These are phyloP conservation scores for Epicoccum sorghinum DNA, from an alignment of 2,329 filamentous ascomycete species.

Conservation along the genomic window DNA sequence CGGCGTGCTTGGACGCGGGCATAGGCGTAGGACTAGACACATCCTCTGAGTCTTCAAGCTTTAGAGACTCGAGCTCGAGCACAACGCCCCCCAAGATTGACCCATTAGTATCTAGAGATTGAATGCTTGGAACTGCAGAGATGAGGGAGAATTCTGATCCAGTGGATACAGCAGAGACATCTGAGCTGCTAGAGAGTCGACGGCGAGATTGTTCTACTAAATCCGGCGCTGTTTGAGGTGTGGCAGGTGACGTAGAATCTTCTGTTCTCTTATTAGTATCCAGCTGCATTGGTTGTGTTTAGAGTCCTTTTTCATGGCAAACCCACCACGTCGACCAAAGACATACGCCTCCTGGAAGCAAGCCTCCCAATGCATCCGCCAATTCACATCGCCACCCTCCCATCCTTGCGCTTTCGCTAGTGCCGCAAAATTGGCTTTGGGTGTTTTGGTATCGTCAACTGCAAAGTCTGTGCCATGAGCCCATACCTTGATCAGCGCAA, in stretches of 20 bases:
- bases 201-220: conserved; percentile 15
- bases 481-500: conserved; percentile 20
- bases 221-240: neutral
- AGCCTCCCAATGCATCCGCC: conserved; percentile 22
- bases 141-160: conserved; percentile 21
- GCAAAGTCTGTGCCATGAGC: conserved; percentile 18
- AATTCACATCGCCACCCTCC: conserved; percentile 22
- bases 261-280: neutral
- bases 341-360: conserved; percentile 26
- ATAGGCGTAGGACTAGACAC: neutral
- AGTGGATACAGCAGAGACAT: conserved; percentile 12
- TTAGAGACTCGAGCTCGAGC: conserved; percentile 3
- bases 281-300: too few relatives aligned
- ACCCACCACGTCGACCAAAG: conserved; percentile 18
- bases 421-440: conserved; percentile 31
- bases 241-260: neutral
- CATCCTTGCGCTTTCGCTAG: conserved; percentile 29
- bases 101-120: conserved; percentile 20
- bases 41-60: neutral
- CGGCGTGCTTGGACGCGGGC: neutral
- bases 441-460: conserved; percentile 13
- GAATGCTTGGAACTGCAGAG: conserved; percentile 19
- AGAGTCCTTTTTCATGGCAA: neutral
- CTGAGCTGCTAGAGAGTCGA: conserved; percentile 23
- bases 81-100: conserved; percentile 17